Evolutionary conservation across 2,329 filamentous ascomycete genomes (phyloP).

Genomic region (Mollisiaceae sp.): DNA sequence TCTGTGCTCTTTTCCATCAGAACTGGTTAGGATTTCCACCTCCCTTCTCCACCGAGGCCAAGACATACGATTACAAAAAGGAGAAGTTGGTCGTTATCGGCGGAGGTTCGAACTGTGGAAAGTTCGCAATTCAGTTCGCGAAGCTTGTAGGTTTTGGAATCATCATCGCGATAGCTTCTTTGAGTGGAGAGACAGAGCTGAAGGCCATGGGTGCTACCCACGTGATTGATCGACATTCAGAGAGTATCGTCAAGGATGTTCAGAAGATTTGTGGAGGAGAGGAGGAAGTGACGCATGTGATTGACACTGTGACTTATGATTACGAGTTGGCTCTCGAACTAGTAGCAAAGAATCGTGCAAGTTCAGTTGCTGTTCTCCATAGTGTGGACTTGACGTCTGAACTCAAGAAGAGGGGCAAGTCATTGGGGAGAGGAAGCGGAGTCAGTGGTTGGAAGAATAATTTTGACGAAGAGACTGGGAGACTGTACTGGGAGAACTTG

Average conservation of each 20-base stretch:
- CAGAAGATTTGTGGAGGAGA: conserved; percentile 47
- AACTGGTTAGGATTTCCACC: conserved; percentile 38
- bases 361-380: conserved; percentile 41
- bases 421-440: conserved; percentile 34
- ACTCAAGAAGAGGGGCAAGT: conserved; percentile 29
- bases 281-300: conserved; percentile 46
- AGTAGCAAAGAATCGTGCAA: conserved; percentile 45
- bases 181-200: conserved; percentile 41
- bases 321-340: conserved; percentile 43
- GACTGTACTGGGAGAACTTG: conserved; percentile 43
- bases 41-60: conserved; percentile 36
- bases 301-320: conserved; percentile 36
- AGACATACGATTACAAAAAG: conserved; percentile 36
- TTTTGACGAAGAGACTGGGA: conserved; percentile 38
- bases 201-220: conserved; percentile 47
- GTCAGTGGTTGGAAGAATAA: conserved; percentile 43
- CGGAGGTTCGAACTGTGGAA: conserved; percentile 44
- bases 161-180: conserved; percentile 44
- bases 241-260: conserved; percentile 42
- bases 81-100: conserved; percentile 43
- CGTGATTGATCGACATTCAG: conserved; percentile 47
- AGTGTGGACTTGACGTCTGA: conserved; percentile 24
- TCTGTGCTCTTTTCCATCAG: conserved; percentile 3
- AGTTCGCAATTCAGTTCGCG: conserved; percentile 43
- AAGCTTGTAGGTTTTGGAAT: conserved; percentile 45